Percentiles rank a stretch among this genome's conserved stretches.
Conservation (phyloP, 2,329 filamentous ascomycete species). For the Lasiodiplodia theobromae region DNA sequence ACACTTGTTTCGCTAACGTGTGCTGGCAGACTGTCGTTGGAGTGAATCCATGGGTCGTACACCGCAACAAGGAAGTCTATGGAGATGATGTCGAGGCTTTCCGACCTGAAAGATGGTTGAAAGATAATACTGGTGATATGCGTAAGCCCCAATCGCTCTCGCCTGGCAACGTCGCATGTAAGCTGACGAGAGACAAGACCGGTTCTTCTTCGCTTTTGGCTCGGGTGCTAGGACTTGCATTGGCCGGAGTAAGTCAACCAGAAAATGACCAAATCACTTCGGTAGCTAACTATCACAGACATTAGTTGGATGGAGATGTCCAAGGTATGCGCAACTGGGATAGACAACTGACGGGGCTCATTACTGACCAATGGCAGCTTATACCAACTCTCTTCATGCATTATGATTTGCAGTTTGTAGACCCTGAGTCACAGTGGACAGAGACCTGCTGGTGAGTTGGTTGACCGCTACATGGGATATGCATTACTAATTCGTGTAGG, state of each 20-base stretch:
- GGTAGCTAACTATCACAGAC: conserved; percentile 30
- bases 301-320: conserved; percentile 48
- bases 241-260: conserved; percentile 34
- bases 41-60: conserved; percentile 54
- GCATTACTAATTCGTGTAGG: conserved; percentile 15
- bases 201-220: conserved; percentile 48
- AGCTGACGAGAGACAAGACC: conserved; percentile 30
- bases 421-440: conserved; percentile 40
- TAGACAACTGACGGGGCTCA: neutral
- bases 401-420: conserved; percentile 44
- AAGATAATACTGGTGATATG: conserved; percentile 43
- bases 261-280: neutral
- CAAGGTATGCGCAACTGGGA: conserved; percentile 20
- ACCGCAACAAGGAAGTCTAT: conserved; percentile 51
- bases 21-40: conserved; percentile 40
- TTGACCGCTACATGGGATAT: neutral
- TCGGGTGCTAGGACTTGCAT: conserved; percentile 40
- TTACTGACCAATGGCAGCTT: conserved; percentile 36
- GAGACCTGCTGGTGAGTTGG: conserved; percentile 37
- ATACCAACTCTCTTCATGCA: conserved; percentile 46
- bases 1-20: neutral
- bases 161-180: neutral
- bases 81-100: conserved; percentile 49
- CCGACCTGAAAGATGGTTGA: conserved; percentile 56
- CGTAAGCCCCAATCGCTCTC: neutral